Evolutionary conservation across 441 rosid species (phyloP).

Genomic region (Daphne laureola): DNA sequence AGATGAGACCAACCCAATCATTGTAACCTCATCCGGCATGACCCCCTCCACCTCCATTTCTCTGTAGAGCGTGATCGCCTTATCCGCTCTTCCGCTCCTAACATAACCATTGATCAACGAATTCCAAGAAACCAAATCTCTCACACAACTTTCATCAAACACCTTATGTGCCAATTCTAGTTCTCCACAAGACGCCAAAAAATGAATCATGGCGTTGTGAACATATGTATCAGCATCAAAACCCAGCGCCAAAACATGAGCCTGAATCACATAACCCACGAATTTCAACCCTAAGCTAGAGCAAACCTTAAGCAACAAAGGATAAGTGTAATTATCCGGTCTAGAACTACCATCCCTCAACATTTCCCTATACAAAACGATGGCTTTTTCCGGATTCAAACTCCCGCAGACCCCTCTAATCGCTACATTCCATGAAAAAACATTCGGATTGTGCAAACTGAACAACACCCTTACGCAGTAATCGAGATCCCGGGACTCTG

Average conservation of each 20-base stretch:
- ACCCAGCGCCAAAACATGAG: conserved; percentile 62
- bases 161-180: conserved; percentile 47
- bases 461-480: conserved; percentile 48
- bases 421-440: conserved; percentile 70
- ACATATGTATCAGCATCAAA: conserved; percentile 53
- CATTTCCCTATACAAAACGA: conserved; percentile 53
- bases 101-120: conserved; percentile 74
- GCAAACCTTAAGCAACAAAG: conserved; percentile 61
- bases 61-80: conserved; percentile 39
- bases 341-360: conserved; percentile 33
- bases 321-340: conserved; percentile 71
- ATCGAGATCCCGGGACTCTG: conserved; percentile 48
- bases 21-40: conserved; percentile 64
- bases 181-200: conserved; percentile 53
- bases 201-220: conserved; percentile 54
- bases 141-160: conserved; percentile 69
- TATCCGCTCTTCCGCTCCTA: conserved; percentile 36
- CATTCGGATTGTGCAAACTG: conserved; percentile 27
- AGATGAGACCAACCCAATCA: conserved; percentile 66
- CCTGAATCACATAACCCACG: conserved; percentile 47
- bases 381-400: conserved; percentile 28
- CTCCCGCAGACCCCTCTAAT: conserved; percentile 54
- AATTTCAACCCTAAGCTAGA: conserved; percentile 26
- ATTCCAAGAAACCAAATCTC: conserved; percentile 88
- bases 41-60: conserved; percentile 46